phyloP scores from a whole-genome alignment of 2,329 filamentous ascomycete genomes.

The Xylariaceae sp. region DNA sequence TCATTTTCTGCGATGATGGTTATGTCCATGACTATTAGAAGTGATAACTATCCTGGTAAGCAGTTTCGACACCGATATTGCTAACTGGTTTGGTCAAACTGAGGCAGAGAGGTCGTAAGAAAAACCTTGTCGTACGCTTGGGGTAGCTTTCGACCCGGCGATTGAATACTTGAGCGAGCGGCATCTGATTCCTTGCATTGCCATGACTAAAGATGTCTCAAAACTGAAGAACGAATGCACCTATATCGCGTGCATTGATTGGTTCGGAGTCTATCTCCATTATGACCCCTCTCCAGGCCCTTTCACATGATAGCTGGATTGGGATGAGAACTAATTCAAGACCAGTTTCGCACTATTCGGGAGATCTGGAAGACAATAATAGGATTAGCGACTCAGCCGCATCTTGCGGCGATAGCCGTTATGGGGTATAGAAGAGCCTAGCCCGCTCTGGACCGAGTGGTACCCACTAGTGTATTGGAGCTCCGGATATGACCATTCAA shows the following conservation, averaged over 20 bases:
- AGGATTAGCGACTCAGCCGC: neutral
- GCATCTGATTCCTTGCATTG: neutral
- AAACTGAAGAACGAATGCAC: neutral
- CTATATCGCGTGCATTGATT: neutral
- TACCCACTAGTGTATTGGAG: neutral
- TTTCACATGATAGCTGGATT: neutral
- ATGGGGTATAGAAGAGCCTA: neutral
- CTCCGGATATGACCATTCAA: neutral
- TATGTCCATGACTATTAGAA: neutral
- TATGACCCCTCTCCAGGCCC: neutral
- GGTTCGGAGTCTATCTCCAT: neutral
- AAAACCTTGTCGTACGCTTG: neutral
- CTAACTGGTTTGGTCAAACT: neutral
- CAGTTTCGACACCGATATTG: neutral
- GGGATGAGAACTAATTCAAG: neutral
- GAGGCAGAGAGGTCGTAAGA: neutral
- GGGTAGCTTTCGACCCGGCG: neutral
- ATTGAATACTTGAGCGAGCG: neutral
- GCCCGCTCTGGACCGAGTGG: conserved; percentile 1
- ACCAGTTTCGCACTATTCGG: neutral
- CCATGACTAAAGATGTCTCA: neutral
- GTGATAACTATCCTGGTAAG: neutral
- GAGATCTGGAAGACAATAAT: neutral
- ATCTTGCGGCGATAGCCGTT: neutral
- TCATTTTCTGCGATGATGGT: neutral